Percentiles rank a stretch among this genome's conserved stretches.
Evolutionary conservation across 2,329 filamentous ascomycete genomes (phyloP).

Genomic region (Byssothecium circinans): DNA sequence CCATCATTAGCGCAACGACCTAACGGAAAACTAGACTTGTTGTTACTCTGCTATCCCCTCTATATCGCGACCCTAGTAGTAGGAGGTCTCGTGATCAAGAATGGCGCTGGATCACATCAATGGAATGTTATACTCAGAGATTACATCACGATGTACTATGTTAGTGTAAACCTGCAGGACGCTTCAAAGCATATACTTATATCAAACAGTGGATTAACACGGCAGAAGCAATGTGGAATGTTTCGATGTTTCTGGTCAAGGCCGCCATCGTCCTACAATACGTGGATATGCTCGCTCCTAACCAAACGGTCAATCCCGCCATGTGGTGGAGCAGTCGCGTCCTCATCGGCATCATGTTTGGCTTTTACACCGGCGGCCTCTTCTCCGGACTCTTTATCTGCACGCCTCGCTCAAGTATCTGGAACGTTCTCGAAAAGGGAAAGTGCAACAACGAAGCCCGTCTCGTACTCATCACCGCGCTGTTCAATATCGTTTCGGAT

Average conservation of each 20-base stretch:
- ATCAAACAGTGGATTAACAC: neutral
- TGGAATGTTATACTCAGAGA: neutral
- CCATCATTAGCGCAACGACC: too few relatives aligned
- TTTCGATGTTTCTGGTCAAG: neutral
- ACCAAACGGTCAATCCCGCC: neutral
- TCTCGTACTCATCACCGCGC: neutral
- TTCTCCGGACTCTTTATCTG: neutral
- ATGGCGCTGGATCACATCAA: constrained; percentile 1
- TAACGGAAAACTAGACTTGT: neutral
- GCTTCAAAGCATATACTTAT: neutral
- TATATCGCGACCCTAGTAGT: neutral
- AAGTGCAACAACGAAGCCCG: neutral
- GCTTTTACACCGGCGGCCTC: neutral
- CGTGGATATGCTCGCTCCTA: neutral
- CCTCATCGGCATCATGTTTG: neutral
- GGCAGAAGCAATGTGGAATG: neutral
- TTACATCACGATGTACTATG: neutral
- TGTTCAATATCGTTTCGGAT: constrained; percentile 2
- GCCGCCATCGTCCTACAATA: neutral
- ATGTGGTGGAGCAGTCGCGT: neutral
- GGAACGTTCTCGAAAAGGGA: neutral
- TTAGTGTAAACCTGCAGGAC: neutral
- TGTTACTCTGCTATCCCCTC: neutral
- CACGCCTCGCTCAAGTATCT: neutral
- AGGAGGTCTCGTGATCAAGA: neutral